phyloP scores from a whole-genome alignment of 371 early-diverging fungal species.

The Umbelopsis sp. region DNA sequence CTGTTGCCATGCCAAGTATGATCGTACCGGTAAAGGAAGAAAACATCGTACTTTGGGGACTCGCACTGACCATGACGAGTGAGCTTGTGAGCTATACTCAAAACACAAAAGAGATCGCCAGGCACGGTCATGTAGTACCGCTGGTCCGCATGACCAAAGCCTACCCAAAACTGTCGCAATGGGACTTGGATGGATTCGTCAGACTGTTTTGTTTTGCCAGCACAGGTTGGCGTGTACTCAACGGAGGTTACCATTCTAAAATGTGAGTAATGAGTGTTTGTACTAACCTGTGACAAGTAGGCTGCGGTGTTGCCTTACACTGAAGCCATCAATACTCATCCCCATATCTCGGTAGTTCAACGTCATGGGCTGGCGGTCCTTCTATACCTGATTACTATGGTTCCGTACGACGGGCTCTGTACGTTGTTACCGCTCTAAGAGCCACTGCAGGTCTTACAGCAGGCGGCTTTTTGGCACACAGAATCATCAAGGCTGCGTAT shows the following conservation, averaged over 20 bases:
- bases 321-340: neutral
- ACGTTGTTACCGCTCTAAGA: constrained; percentile 2
- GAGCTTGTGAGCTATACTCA: constrained; percentile 57
- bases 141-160: constrained; percentile 18
- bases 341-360: neutral
- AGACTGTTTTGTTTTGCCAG: constrained; percentile 12
- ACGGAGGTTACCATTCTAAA: constrained; percentile 4
- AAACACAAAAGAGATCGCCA: constrained; percentile 20
- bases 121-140: constrained; percentile 17
- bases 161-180: constrained; percentile 13
- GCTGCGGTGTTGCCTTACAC: neutral
- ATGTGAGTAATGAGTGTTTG: neutral
- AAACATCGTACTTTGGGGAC: constrained; percentile 58
- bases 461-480: constrained; percentile 9
- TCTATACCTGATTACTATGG: constrained; percentile 6
- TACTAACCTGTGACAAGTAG: constrained; percentile 1
- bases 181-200: constrained; percentile 14
- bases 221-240: constrained; percentile 3
- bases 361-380: constrained; percentile 15
- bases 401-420: constrained; percentile 6
- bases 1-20: constrained; percentile 38
- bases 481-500: constrained; percentile 12
- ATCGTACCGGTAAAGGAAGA: constrained; percentile 46
- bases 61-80: constrained; percentile 68
- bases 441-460: constrained; percentile 2